These are phyloP conservation scores for Termitomyces sp. DNA, from an alignment of 768 basidiomycete species.

Conservation along the genomic window DNA sequence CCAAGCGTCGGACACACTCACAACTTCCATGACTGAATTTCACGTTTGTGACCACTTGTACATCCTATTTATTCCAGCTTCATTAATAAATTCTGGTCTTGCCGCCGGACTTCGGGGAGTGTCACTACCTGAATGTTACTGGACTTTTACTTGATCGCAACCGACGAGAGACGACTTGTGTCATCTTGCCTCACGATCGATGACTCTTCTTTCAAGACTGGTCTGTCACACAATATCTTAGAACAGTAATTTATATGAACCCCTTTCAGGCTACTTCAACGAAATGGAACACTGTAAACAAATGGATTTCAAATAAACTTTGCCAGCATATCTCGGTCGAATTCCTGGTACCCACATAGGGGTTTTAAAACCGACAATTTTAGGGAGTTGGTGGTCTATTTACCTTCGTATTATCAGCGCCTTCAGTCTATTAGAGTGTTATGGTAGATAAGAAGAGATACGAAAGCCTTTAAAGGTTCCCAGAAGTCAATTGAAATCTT, in stretches of 20 bases:
- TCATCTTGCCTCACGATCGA: background rate
- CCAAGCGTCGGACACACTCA: conserved; percentile 64
- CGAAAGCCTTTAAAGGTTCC: background rate
- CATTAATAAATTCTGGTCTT: background rate
- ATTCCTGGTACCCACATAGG: background rate
- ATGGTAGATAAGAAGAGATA: no score
- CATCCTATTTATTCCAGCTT: background rate
- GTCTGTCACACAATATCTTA: background rate
- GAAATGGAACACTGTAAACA: background rate
- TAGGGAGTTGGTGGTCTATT: background rate
- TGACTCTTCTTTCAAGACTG: no score
- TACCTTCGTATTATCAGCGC: background rate
- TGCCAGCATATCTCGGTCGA: background rate
- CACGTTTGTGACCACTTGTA: background rate
- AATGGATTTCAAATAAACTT: background rate
- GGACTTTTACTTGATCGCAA: background rate
- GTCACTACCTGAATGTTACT: background rate
- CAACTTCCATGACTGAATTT: conserved; percentile 37
- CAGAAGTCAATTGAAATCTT: background rate
- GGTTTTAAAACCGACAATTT: background rate
- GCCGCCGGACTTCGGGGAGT: no score
- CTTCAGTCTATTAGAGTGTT: background rate
- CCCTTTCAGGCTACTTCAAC: background rate
- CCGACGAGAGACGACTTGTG: background rate
- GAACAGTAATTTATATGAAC: background rate